A percentile compares a stretch with the other conserved stretches of the same genome.
These are phyloP conservation scores for Botrytis deweyae DNA, from an alignment of 2,329 filamentous ascomycete species.

Conservation along the genomic window DNA sequence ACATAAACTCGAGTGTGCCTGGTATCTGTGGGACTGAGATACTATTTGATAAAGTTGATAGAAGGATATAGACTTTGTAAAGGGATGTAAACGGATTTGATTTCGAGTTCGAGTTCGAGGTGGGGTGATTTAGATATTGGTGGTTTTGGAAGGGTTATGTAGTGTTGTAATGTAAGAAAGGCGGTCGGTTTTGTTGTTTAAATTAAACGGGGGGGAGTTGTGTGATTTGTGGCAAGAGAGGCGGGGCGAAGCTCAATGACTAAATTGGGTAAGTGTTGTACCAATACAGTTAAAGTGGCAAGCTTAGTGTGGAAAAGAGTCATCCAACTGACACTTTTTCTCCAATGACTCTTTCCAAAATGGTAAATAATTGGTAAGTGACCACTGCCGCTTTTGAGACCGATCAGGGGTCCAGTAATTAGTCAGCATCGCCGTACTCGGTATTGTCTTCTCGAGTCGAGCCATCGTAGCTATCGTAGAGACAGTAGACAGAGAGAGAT, in stretches of 20 bases:
- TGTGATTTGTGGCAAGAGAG: conserved; percentile 5
- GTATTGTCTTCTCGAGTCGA: neutral
- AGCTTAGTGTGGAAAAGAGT: neutral
- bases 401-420: neutral
- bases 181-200: conserved; percentile 1
- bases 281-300: neutral
- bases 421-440: neutral
- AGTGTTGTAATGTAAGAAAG: neutral
- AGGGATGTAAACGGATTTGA: conserved; percentile 26
- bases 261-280: neutral
- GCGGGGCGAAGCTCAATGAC: neutral
- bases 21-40: conserved; percentile 40
- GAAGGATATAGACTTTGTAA: conserved; percentile 12
- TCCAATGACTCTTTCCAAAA: neutral
- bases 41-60: conserved; percentile 15
- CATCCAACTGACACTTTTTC: neutral
- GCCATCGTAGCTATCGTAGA: neutral
- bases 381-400: neutral
- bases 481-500: neutral
- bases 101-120: conserved; percentile 26
- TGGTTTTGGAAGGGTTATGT: conserved; percentile 5
- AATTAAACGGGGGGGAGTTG: neutral
- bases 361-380: neutral
- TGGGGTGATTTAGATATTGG: conserved; percentile 28
- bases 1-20: conserved; percentile 87